Conservation (phyloP, 345 rosid genomes). For the Diplotaxis tenuifolia region DNA sequence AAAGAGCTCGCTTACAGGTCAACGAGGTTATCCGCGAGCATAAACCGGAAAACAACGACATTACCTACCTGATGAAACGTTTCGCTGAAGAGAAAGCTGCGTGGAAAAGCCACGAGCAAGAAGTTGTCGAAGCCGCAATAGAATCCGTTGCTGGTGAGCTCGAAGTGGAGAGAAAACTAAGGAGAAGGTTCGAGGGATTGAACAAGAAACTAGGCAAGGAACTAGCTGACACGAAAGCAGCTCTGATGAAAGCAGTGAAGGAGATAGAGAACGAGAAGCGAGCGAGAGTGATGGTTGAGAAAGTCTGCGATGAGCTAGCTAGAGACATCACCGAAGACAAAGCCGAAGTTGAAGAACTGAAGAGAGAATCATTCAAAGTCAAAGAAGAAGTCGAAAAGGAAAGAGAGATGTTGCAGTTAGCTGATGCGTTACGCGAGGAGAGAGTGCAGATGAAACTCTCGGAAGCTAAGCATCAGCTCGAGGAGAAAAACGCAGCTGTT, state of each 20-base stretch:
- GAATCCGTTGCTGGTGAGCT: conserved; percentile 89
- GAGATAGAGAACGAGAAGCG: conserved; percentile 86
- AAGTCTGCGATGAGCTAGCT: conserved; percentile 81
- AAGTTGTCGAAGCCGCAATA: conserved; percentile 86
- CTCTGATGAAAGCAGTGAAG: conserved; percentile 65
- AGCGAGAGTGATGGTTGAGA: conserved; percentile 71
- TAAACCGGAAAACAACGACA: conserved; percentile 67
- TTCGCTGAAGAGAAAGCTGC: conserved; percentile 91
- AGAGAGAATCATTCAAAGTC: conserved; percentile 62
- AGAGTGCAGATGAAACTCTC: conserved; percentile 77
- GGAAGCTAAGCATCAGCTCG: conserved; percentile 72
- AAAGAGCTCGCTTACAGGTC: conserved; percentile 88
- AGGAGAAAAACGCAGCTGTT: conserved; percentile 82
- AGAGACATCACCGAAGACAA: conserved; percentile 60
- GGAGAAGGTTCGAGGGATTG: conserved; percentile 80
- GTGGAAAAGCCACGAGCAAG: conserved; percentile 88
- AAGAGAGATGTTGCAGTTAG: conserved; percentile 77
- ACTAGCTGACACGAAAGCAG: conserved; percentile 67
- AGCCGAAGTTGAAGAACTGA: conserved; percentile 62
- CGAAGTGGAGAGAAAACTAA: conserved; percentile 79
- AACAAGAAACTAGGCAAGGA: conserved; percentile 93
- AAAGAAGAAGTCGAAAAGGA: conserved; percentile 75
- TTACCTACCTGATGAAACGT: conserved; percentile 77
- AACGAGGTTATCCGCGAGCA: conserved; percentile 86
- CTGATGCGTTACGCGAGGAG: conserved; percentile 66